These are phyloP conservation scores for Artemisia princeps DNA, from an alignment of 140 eudicot species.

Conservation along the genomic window DNA sequence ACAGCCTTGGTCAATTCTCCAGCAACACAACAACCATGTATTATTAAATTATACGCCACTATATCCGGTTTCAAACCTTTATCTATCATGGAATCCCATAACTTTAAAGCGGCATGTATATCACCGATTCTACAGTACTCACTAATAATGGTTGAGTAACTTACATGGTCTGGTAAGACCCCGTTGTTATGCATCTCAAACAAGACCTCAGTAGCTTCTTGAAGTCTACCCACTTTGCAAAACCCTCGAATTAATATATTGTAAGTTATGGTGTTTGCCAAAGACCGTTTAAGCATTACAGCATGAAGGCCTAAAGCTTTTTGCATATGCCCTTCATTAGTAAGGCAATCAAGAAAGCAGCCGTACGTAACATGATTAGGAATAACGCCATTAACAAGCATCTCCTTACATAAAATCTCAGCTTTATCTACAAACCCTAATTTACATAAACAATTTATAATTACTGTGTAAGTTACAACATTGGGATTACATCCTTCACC, in stretches of 20 bases:
- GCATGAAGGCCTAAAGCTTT: slow-evolving; percentile 59
- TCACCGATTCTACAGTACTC: slow-evolving; percentile 61
- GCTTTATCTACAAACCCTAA: slow-evolving; percentile 57
- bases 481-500: slow-evolving; percentile 67
- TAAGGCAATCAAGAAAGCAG: slow-evolving; percentile 66
- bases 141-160: slow-evolving; percentile 67
- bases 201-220: slow-evolving; percentile 47
- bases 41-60: slow-evolving; percentile 61
- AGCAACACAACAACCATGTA: slow-evolving; percentile 56
- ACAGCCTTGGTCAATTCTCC: slow-evolving; percentile 67
- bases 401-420: slow-evolving; percentile 55
- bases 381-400: slow-evolving; percentile 39
- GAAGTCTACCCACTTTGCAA: slow-evolving; percentile 61
- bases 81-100: slow-evolving; percentile 72
- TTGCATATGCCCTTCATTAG: slow-evolving; percentile 52
- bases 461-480: slow-evolving; percentile 62
- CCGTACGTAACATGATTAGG: slow-evolving; percentile 81
- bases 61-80: slow-evolving; percentile 62
- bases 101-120: slow-evolving; percentile 47
- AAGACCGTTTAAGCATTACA: slow-evolving; percentile 40
- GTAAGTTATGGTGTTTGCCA: slow-evolving; percentile 71
- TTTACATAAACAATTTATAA: slow-evolving; percentile 68
- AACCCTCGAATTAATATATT: slow-evolving; percentile 76
- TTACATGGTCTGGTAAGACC: slow-evolving; percentile 60
- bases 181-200: slow-evolving; percentile 56